A percentile compares a stretch with the other conserved stretches of the same genome.
phyloP scores from a whole-genome alignment of 441 rosid genomes.

The Populus hybrid region DNA sequence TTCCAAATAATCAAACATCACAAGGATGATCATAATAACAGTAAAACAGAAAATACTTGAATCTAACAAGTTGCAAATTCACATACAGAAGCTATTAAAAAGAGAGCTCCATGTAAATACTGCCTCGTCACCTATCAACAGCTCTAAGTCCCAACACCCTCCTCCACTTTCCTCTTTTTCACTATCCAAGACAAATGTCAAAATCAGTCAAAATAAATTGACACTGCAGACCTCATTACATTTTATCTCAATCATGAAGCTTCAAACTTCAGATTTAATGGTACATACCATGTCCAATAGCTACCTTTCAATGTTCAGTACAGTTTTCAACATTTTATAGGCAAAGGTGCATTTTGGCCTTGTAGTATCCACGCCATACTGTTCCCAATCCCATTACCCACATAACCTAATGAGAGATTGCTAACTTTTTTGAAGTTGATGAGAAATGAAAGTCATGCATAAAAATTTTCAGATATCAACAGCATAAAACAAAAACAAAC shows the following conservation, averaged over 20 bases:
- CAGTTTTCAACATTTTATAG: not conserved
- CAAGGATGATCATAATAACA: too few species aligned
- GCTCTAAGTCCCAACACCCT: not conserved
- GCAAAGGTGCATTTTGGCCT: not conserved
- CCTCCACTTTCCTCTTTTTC: not conserved
- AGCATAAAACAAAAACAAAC: constrained; percentile 1
- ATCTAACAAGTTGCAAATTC: too few species aligned
- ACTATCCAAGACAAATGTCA: not conserved
- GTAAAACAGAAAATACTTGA: too few species aligned
- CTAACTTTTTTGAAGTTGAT: not conserved
- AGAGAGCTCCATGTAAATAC: too few species aligned
- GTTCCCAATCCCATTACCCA: not conserved
- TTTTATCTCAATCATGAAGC: not conserved
- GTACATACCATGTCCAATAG: not conserved
- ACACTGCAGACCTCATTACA: not conserved
- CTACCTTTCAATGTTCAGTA: not conserved
- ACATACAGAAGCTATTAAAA: too few species aligned
- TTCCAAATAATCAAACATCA: too few species aligned
- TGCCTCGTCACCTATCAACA: not conserved
- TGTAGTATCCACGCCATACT: not conserved
- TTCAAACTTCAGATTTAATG: not conserved
- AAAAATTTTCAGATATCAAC: not conserved
- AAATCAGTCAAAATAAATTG: not conserved
- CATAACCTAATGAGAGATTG: not conserved
- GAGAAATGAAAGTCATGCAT: not conserved